These are phyloP conservation scores for Lomentospora prolificans DNA, from an alignment of 2,329 filamentous ascomycete species.

Conservation along the genomic window DNA sequence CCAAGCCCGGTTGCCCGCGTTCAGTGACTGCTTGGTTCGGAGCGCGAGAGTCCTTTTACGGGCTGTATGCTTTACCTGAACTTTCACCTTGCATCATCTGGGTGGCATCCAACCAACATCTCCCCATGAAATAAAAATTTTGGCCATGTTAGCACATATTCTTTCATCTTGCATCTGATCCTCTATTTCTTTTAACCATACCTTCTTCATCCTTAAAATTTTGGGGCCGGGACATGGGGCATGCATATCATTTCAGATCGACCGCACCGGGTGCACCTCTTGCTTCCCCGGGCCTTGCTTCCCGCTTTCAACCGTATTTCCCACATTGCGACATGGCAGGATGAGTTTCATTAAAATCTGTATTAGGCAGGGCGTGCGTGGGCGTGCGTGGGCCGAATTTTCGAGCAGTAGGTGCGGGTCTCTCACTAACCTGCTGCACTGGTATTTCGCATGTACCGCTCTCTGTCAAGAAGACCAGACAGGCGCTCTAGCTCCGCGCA, in stretches of 20 bases:
- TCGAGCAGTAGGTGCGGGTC: background rate
- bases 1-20: no score
- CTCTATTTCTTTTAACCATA: background rate
- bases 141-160: background rate
- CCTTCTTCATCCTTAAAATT: background rate
- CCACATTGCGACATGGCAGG: slow-evolving; percentile 2
- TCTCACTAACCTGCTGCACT: background rate
- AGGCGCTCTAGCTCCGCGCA: background rate
- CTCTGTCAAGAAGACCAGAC: background rate
- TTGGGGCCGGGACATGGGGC: slow-evolving; percentile 1
- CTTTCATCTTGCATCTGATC: background rate
- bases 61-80: background rate
- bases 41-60: background rate
- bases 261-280: slow-evolving; percentile 6
- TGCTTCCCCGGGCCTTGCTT: slow-evolving; percentile 10
- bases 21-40: no score
- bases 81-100: background rate
- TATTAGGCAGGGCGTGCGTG: slow-evolving; percentile 4
- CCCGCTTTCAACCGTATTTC: slow-evolving; percentile 8
- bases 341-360: slow-evolving; percentile 6
- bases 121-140: background rate
- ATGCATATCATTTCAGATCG: slow-evolving; percentile 8
- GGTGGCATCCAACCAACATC: background rate
- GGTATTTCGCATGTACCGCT: background rate
- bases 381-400: background rate